Percentiles rank a stretch among this genome's conserved stretches.
Conservation (phyloP, 768 basidiomycete species). For the Melanogaster broomeanus region DNA sequence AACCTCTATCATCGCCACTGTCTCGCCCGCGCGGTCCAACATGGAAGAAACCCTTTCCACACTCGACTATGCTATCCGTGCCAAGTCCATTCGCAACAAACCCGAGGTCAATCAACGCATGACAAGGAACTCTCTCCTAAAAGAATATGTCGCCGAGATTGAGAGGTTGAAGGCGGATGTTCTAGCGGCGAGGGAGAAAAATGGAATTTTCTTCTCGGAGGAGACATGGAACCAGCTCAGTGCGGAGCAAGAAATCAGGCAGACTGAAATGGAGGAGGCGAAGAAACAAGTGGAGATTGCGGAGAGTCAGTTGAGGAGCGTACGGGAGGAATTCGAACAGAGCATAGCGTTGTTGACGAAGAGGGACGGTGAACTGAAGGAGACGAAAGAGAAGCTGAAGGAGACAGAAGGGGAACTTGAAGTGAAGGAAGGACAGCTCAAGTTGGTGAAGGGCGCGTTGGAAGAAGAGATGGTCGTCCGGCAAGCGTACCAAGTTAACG, state of each 20-base stretch:
- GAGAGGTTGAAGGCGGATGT: slow-evolving; percentile 90
- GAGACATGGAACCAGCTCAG: slow-evolving; percentile 88
- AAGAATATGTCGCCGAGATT: slow-evolving; percentile 93
- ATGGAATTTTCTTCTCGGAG: slow-evolving; percentile 91
- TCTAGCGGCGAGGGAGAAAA: slow-evolving; percentile 91
- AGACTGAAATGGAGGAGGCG: slow-evolving; percentile 81
- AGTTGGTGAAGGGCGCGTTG: slow-evolving; percentile 55
- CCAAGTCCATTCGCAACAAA: slow-evolving; percentile 93
- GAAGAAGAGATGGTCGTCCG: slow-evolving; percentile 82
- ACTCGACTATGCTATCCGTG: slow-evolving; percentile 93
- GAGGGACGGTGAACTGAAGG: slow-evolving; percentile 73
- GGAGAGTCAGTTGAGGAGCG: slow-evolving; percentile 76
- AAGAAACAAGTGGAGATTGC: slow-evolving; percentile 80
- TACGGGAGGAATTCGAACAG: slow-evolving; percentile 91
- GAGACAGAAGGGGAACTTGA: slow-evolving; percentile 53
- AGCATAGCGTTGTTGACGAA: slow-evolving; percentile 76
- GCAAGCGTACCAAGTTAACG: slow-evolving; percentile 75
- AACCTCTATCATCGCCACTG: slow-evolving; percentile 96
- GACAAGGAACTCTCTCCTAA: slow-evolving; percentile 88
- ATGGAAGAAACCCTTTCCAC: slow-evolving; percentile 98
- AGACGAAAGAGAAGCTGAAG: slow-evolving; percentile 56
- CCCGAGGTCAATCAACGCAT: slow-evolving; percentile 95
- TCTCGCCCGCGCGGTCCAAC: slow-evolving; percentile 91
- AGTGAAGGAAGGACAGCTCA: slow-evolving; percentile 58
- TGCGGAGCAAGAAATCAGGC: slow-evolving; percentile 71